Evolutionary conservation across 164 flowering plant species (phyloP).

Genomic region (Umbilicus rupestris): DNA sequence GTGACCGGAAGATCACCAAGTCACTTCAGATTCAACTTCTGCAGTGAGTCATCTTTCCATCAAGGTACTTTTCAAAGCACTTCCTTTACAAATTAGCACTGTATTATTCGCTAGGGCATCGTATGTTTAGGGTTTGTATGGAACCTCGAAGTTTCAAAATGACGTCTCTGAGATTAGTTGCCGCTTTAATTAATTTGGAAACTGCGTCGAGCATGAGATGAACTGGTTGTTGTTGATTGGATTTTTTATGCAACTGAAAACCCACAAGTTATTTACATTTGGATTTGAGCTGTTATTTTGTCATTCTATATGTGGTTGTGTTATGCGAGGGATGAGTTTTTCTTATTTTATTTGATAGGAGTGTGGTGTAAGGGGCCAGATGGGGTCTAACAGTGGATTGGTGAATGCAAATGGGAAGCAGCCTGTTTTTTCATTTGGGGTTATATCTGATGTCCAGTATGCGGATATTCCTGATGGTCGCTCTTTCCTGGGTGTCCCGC

Average conservation of each 20-base stretch:
- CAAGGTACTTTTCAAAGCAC: background rate
- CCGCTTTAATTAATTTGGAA: background rate
- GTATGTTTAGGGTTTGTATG: background rate
- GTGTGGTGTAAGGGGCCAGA: conserved; percentile 9
- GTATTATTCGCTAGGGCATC: background rate
- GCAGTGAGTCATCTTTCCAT: background rate
- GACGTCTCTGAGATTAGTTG: background rate
- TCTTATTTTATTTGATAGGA: background rate
- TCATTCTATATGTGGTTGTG: no score
- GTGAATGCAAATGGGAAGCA: conserved; percentile 29
- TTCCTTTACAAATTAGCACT: background rate
- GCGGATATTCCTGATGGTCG: conserved; percentile 91
- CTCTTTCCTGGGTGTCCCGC: conserved; percentile 78
- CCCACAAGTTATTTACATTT: background rate
- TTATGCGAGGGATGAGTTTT: background rate
- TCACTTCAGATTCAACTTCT: background rate
- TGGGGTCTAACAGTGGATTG: conserved; percentile 39
- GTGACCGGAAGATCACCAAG: background rate
- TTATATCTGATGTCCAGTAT: conserved; percentile 84
- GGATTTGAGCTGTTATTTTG: background rate
- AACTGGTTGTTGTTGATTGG: no score
- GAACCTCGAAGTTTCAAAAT: background rate
- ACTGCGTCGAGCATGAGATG: no score
- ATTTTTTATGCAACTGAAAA: no score
- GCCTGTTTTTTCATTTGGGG: conserved; percentile 83